Percentiles rank a stretch among this genome's conserved stretches.
phyloP scores from a whole-genome alignment of 148 eudicot genomes.

The Fallopia convolvulus region DNA sequence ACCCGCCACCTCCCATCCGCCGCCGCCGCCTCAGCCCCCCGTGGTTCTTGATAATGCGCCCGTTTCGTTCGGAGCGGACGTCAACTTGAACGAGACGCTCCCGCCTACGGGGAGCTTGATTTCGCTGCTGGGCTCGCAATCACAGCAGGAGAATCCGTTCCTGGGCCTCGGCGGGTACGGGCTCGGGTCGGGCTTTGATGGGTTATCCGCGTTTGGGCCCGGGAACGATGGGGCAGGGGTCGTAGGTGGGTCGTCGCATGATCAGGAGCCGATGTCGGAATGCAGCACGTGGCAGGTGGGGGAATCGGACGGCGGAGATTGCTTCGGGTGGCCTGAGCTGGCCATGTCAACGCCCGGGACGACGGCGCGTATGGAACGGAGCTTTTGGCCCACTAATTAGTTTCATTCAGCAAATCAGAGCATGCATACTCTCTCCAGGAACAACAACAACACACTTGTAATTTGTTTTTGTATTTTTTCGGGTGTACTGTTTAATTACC shows the following conservation, averaged over 20 bases:
- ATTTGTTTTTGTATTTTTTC: neutral
- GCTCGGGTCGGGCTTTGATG: neutral
- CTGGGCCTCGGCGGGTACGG: constrained; percentile 3
- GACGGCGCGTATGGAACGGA: neutral
- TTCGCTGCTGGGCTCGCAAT: neutral
- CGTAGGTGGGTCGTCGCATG: neutral
- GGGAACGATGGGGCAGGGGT: neutral
- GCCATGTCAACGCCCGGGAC: neutral
- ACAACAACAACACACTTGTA: neutral
- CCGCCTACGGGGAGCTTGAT: neutral
- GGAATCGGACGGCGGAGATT: constrained; percentile 8
- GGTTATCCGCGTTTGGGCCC: neutral
- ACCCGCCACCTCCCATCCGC: neutral
- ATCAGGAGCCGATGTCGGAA: neutral
- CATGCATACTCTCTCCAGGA: neutral
- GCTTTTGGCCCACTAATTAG: constrained; percentile 5
- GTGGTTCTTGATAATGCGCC: neutral
- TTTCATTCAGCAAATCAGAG: neutral
- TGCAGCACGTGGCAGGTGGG: neutral
- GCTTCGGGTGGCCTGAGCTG: constrained; percentile 8
- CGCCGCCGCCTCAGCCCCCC: neutral
- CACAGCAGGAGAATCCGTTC: neutral
- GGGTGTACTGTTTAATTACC: neutral
- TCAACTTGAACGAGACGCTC: neutral
- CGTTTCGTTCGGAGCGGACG: neutral